These are phyloP conservation scores for Nepenthes gracilis DNA, from an alignment of 148 eudicot genomes.

Conservation along the genomic window DNA sequence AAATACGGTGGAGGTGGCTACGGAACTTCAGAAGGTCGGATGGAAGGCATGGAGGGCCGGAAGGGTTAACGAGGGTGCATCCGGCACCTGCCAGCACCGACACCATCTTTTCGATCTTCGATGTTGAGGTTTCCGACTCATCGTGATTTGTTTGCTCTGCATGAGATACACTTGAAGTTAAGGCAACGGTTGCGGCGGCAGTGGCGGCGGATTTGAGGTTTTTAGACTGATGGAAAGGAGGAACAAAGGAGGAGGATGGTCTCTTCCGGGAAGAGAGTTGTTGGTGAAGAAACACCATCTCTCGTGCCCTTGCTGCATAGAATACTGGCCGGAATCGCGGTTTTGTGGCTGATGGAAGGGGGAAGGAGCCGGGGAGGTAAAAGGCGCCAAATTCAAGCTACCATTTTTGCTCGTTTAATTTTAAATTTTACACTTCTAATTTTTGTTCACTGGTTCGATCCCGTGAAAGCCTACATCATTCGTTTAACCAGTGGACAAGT, in stretches of 20 bases:
- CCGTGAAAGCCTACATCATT: too few species aligned
- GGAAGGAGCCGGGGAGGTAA: too few species aligned
- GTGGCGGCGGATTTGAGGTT: constrained; percentile 19
- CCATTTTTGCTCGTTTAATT: too few species aligned
- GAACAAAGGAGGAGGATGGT: constrained; percentile 26
- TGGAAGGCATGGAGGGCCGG: constrained; percentile 39
- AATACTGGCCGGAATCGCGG: too few species aligned
- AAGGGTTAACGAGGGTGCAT: constrained; percentile 35
- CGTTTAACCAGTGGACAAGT: too few species aligned
- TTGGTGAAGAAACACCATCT: constrained; percentile 21
- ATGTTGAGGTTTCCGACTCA: constrained; percentile 11
- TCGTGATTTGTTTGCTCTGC: background rate
- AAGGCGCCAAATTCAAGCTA: too few species aligned
- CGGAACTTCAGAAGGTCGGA: constrained; percentile 29
- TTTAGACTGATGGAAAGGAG: constrained; percentile 27
- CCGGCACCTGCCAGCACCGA: constrained; percentile 45
- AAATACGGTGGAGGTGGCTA: constrained; percentile 14
- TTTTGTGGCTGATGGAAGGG: too few species aligned
- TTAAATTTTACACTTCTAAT: too few species aligned
- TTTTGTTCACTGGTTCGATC: too few species aligned
- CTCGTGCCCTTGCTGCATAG: too few species aligned
- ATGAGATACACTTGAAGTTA: background rate
- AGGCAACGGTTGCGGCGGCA: background rate
- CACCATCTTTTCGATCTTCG: constrained; percentile 22
- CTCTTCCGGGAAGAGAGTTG: constrained; percentile 27